phyloP scores from a whole-genome alignment of 805 yeast species.

The Zygotorulaspora chibaensis region DNA sequence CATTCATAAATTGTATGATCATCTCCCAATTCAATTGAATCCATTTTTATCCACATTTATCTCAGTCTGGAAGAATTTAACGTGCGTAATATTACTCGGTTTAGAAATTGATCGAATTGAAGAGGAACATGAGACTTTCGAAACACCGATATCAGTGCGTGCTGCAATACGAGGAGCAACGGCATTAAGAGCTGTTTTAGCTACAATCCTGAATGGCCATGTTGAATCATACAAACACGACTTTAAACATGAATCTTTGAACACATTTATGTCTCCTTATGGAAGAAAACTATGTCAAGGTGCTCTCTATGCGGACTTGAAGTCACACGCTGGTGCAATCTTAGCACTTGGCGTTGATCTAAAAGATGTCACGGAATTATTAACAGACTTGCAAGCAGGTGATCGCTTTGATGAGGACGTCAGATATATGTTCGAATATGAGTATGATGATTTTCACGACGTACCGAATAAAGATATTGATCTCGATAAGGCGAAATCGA shows the following conservation, averaged over 20 bases:
- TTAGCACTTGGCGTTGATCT: constrained; percentile 45
- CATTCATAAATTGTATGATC: constrained; percentile 42
- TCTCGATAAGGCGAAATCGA: constrained; percentile 18
- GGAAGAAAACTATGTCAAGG: constrained; percentile 61
- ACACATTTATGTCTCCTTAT: constrained; percentile 61
- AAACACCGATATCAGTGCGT: constrained; percentile 45
- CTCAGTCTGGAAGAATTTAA: constrained; percentile 63
- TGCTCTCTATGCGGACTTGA: constrained; percentile 52
- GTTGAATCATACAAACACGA: constrained; percentile 47
- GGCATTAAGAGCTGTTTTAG: constrained; percentile 57
- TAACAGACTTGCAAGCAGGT: constrained; percentile 52
- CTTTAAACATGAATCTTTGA: constrained; percentile 52
- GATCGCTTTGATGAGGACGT: constrained; percentile 69
- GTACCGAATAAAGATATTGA: constrained; percentile 29
- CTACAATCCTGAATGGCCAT: constrained; percentile 55
- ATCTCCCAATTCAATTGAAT: constrained; percentile 40
- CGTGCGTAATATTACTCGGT: constrained; percentile 55
- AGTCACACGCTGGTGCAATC: constrained; percentile 54
- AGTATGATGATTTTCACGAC: constrained; percentile 42
- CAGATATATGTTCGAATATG: constrained; percentile 55
- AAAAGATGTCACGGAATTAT: constrained; percentile 49
- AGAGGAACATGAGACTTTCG: constrained; percentile 35
- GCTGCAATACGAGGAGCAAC: constrained; percentile 58
- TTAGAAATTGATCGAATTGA: constrained; percentile 57
- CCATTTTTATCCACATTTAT: constrained; percentile 59